phyloP scores from a whole-genome alignment of 1,284 basidiomycete genomes.

The Malassezia pachydermatis region DNA sequence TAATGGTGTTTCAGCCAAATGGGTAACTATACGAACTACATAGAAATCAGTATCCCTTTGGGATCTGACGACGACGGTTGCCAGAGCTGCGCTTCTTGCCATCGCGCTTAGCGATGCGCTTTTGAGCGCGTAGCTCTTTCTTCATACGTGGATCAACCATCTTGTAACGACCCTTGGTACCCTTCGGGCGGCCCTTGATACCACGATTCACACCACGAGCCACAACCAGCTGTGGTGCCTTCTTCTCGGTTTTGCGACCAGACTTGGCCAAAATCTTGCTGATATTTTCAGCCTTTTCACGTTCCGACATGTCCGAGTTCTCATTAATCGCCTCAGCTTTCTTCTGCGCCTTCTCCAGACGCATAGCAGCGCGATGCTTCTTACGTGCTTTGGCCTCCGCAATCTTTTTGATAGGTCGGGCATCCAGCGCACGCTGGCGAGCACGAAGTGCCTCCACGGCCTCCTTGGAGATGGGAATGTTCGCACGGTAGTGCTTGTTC shows the following conservation, averaged over 20 bases:
- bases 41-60: conserved; percentile 16
- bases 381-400: conserved; percentile 97
- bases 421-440: conserved; percentile 84
- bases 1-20: neutral
- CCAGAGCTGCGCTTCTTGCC: conserved; percentile 39
- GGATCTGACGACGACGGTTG: conserved; percentile 7
- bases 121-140: conserved; percentile 45
- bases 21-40: neutral
- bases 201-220: conserved; percentile 83
- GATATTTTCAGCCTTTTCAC: conserved; percentile 86
- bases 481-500: conserved; percentile 79
- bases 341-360: conserved; percentile 83
- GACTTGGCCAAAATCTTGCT: conserved; percentile 71
- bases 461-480: conserved; percentile 93
- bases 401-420: conserved; percentile 96
- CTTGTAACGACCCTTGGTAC: conserved; percentile 64
- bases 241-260: conserved; percentile 58
- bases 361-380: conserved; percentile 76
- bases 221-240: conserved; percentile 77
- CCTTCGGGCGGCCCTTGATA: conserved; percentile 83
- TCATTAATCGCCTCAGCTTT: conserved; percentile 92
- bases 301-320: conserved; percentile 62
- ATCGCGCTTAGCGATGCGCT: conserved; percentile 35
- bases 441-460: conserved; percentile 76
- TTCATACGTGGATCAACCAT: conserved; percentile 47